Evolutionary conservation across 768 basidiomycete species (phyloP).

Genomic region (Mycena vitilis): DNA sequence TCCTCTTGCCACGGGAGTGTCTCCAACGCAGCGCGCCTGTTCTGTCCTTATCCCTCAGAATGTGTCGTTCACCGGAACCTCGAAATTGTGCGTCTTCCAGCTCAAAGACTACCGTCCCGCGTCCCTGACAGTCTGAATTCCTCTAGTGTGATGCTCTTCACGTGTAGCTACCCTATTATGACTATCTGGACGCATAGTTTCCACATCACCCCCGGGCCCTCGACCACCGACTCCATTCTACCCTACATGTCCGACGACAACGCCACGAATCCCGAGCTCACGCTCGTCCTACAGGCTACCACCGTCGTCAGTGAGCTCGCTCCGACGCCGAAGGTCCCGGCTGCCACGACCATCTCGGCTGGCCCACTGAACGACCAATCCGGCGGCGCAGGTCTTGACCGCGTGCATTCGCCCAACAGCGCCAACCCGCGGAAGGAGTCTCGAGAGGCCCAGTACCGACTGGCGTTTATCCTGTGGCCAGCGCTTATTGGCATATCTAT

Average conservation of each 20-base stretch:
- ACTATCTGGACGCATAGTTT: conserved; percentile 67
- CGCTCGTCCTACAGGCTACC: conserved; percentile 36
- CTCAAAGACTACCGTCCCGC: background rate
- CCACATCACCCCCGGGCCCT: conserved; percentile 43
- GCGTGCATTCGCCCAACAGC: conserved; percentile 16
- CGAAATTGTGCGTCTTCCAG: conserved; percentile 44
- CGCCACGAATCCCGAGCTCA: conserved; percentile 27
- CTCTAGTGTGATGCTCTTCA: conserved; percentile 50
- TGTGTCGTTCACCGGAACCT: conserved; percentile 38
- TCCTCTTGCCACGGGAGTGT: conserved; percentile 58
- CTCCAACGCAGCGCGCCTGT: conserved; percentile 46
- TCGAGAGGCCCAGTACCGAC: conserved; percentile 54
- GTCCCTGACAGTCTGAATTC: background rate
- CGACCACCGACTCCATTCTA: conserved; percentile 38
- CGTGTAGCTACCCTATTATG: conserved; percentile 41
- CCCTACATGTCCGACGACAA: conserved; percentile 30
- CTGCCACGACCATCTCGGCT: conserved; percentile 32
- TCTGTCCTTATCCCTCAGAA: conserved; percentile 48
- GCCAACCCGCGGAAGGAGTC: conserved; percentile 40
- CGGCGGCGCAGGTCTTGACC: conserved; percentile 20
- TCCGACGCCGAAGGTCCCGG: conserved; percentile 24
- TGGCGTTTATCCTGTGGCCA: conserved; percentile 68
- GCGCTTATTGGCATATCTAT: conserved; percentile 66
- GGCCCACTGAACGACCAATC: conserved; percentile 20
- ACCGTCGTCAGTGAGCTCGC: conserved; percentile 31